A percentile compares a stretch with the other conserved stretches of the same genome.
phyloP scores from a whole-genome alignment of 2,329 filamentous ascomycete species.

The Bipolaris oryzae region DNA sequence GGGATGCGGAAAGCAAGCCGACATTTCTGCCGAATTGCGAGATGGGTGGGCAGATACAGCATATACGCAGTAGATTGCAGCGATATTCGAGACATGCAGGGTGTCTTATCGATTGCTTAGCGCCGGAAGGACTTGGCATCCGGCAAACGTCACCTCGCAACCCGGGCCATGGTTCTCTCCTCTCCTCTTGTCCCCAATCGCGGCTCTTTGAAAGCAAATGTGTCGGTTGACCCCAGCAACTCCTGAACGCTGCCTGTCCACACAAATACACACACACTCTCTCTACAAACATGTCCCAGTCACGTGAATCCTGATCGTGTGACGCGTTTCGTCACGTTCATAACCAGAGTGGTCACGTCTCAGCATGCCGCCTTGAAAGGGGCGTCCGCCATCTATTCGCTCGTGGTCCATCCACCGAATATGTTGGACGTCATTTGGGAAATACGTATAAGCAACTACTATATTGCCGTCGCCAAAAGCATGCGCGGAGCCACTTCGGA shows the following conservation, averaged over 20 bases:
- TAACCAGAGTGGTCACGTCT: not conserved
- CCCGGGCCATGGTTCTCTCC: constrained; percentile 8
- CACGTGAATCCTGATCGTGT: not conserved
- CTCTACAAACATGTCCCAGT: not conserved
- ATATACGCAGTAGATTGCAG: too few species aligned
- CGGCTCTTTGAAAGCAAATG: not conserved
- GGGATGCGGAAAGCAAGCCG: not conserved
- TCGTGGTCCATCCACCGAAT: not conserved
- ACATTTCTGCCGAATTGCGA: not conserved
- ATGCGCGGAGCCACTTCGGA: not conserved
- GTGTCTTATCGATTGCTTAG: constrained; percentile 16
- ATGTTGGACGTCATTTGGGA: not conserved
- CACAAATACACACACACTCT: too few species aligned
- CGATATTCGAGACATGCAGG: not conserved
- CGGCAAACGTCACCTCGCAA: constrained; percentile 14
- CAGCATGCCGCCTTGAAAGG: not conserved
- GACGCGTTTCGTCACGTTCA: constrained; percentile 4
- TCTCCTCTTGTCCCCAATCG: not conserved
- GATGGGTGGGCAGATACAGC: not conserved
- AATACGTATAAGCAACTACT: not conserved
- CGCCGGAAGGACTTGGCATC: constrained; percentile 7
- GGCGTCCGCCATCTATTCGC: not conserved
- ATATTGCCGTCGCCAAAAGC: not conserved
- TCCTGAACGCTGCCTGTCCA: not conserved
- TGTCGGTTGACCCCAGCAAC: not conserved